Evolutionary conservation across 495 filamentous ascomycete species (phyloP).

Genomic region (Penicillium taxi): DNA sequence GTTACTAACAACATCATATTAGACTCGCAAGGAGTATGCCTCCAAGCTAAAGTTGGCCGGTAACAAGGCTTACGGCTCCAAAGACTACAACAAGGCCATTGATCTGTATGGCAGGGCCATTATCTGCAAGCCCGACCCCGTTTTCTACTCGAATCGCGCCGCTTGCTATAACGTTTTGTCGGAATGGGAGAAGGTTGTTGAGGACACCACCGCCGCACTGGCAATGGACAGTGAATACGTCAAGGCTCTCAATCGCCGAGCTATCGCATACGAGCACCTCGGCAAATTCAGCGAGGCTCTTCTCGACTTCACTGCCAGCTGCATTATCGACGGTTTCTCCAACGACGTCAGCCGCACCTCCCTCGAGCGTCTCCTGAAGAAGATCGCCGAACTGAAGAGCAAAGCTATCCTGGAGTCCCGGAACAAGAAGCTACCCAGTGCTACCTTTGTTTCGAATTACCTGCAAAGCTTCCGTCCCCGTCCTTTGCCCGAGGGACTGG

Average conservation of each 20-base stretch:
- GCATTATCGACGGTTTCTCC: conserved; percentile 94
- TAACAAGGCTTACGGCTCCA: conserved; percentile 90
- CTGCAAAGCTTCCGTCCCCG: conserved; percentile 91
- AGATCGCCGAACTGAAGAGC: conserved; percentile 89
- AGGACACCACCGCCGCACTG: conserved; percentile 92
- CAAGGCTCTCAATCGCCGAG: conserved; percentile 92
- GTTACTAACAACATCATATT: conserved; percentile 5
- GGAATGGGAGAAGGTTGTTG: conserved; percentile 92
- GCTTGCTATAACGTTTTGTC: conserved; percentile 91
- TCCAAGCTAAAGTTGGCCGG: conserved; percentile 87
- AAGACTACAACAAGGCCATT: conserved; percentile 87
- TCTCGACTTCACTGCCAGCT: conserved; percentile 95
- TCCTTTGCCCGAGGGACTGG: conserved; percentile 71
- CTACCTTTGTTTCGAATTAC: conserved; percentile 97
- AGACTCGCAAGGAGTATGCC: conserved; percentile 68
- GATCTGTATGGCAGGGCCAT: conserved; percentile 92
- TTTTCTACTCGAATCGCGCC: conserved; percentile 97
- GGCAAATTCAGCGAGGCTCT: conserved; percentile 88
- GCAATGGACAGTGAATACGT: conserved; percentile 89
- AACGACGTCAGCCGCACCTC: conserved; percentile 81
- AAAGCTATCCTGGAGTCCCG: conserved; percentile 73
- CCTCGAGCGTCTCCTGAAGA: conserved; percentile 90
- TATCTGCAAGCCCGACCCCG: conserved; percentile 90
- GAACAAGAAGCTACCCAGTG: conserved; percentile 78
- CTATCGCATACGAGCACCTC: conserved; percentile 91